phyloP scores from a whole-genome alignment of 75 land plant species.

The Cryptomeria japonica region DNA sequence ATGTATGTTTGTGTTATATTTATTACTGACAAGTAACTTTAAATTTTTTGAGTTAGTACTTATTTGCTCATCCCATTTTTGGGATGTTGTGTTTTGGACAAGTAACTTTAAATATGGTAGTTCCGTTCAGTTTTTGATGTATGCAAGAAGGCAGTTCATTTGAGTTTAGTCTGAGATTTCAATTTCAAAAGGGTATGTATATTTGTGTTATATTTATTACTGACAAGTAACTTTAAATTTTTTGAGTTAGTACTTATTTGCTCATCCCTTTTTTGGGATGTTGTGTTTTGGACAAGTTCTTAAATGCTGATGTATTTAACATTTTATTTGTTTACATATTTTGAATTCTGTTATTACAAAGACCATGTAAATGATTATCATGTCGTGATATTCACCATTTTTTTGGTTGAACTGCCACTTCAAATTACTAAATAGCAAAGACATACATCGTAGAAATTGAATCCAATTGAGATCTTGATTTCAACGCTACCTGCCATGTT shows the following conservation, averaged over 20 bases:
- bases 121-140: background rate
- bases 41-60: background rate
- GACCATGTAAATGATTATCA: background rate
- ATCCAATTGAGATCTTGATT: no score
- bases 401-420: background rate
- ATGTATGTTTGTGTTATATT: background rate
- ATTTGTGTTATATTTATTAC: background rate
- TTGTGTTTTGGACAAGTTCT: background rate
- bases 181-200: background rate
- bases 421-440: background rate
- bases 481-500: no score
- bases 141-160: background rate
- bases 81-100: no score
- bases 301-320: background rate
- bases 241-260: background rate
- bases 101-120: no score
- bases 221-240: conserved; percentile 1
- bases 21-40: conserved; percentile 6
- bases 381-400: background rate
- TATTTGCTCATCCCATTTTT: background rate
- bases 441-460: background rate
- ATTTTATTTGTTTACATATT: background rate
- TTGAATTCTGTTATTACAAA: background rate
- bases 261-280: background rate
- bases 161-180: background rate